Evolutionary conservation across 2,329 filamentous ascomycete genomes (phyloP).

Genomic region (Colletotrichum sp.): DNA sequence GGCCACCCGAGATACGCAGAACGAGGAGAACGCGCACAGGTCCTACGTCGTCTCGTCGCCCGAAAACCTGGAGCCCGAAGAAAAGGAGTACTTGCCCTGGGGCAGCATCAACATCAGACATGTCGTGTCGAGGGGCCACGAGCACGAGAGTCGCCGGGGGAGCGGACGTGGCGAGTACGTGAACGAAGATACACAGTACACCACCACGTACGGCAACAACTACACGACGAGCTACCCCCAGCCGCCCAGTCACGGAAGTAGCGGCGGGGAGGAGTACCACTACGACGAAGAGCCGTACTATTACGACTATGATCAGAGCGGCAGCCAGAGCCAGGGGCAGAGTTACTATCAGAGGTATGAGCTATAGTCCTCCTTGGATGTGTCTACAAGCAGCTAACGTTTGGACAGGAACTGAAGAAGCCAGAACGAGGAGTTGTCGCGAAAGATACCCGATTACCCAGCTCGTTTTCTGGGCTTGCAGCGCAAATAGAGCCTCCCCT

Average conservation of each 20-base stretch:
- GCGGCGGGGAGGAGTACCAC: conserved; percentile 35
- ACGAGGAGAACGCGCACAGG: conserved; percentile 67
- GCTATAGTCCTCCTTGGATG: neutral
- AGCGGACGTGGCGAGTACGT: conserved; percentile 41
- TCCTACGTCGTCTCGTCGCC: conserved; percentile 67
- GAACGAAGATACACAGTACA: conserved; percentile 36
- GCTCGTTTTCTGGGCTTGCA: neutral
- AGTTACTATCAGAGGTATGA: neutral
- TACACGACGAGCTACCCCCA: conserved; percentile 23
- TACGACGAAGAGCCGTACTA: conserved; percentile 30
- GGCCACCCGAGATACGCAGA: conserved; percentile 65
- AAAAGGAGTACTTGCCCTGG: conserved; percentile 72
- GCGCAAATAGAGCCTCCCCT: neutral
- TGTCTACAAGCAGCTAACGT: neutral
- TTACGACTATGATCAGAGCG: conserved; percentile 22
- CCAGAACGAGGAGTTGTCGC: neutral
- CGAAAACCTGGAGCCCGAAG: conserved; percentile 56
- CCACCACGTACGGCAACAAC: conserved; percentile 27
- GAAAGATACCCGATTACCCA: neutral
- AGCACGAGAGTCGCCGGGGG: conserved; percentile 48
- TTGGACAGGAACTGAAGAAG: neutral
- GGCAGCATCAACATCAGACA: conserved; percentile 69
- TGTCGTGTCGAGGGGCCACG: conserved; percentile 56
- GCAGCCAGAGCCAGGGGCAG: neutral
- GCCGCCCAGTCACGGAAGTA: conserved; percentile 35